A percentile compares a stretch with the other conserved stretches of the same genome.
phyloP scores from a whole-genome alignment of 495 filamentous ascomycete genomes.

The Podospora sp. region DNA sequence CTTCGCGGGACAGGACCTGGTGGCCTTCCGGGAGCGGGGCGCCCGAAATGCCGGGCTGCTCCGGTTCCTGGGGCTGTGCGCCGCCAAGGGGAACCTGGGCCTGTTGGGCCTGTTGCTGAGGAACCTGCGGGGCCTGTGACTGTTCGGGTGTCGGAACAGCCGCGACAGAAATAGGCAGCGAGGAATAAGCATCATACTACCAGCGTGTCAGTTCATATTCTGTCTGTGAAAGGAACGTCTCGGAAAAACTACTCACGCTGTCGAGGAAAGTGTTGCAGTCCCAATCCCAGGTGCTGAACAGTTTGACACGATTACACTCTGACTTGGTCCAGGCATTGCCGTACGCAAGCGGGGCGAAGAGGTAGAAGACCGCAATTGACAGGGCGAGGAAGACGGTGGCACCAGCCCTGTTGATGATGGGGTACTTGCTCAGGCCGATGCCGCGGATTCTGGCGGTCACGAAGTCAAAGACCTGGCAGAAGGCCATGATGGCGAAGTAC shows the following conservation, averaged over 20 bases:
- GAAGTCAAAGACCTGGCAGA: conserved; percentile 91
- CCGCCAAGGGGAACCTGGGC: conserved; percentile 26
- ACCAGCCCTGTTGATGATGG: conserved; percentile 69
- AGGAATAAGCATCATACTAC: conserved; percentile 49
- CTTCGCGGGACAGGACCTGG: conserved; percentile 67
- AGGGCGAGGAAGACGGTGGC: conserved; percentile 71
- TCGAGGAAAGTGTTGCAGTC: conserved; percentile 92
- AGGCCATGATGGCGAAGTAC: conserved; percentile 87
- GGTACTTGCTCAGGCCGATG: conserved; percentile 69
- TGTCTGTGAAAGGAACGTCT: background rate
- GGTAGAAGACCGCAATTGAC: conserved; percentile 72
- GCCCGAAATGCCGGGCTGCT: conserved; percentile 42
- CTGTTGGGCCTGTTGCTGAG: conserved; percentile 26
- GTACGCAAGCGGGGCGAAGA: conserved; percentile 88
- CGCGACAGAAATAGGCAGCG: conserved; percentile 32
- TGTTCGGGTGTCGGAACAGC: conserved; percentile 38
- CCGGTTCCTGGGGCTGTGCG: conserved; percentile 25
- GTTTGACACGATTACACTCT: conserved; percentile 82
- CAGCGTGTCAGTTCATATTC: background rate
- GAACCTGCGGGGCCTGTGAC: conserved; percentile 24
- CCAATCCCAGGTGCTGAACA: conserved; percentile 91
- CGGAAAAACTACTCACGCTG: conserved; percentile 66
- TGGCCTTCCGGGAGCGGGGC: conserved; percentile 50
- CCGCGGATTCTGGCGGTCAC: conserved; percentile 65
- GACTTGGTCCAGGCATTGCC: conserved; percentile 91